These are phyloP conservation scores for Colletotrichum theobromicola DNA, from an alignment of 2,329 filamentous ascomycete genomes.

Conservation along the genomic window DNA sequence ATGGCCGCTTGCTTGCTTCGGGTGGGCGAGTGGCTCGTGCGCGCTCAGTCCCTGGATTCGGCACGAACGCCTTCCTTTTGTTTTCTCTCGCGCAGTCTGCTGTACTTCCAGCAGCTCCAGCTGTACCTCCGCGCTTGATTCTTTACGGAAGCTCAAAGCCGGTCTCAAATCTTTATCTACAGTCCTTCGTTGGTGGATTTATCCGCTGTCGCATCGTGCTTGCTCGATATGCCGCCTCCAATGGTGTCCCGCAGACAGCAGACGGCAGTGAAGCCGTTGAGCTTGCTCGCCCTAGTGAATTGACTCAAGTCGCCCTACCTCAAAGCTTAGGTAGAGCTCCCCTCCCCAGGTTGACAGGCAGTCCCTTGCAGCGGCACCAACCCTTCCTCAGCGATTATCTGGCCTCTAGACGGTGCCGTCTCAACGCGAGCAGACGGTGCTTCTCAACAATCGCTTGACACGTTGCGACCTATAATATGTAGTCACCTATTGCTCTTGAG, in stretches of 20 bases:
- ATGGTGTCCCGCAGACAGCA: neutral
- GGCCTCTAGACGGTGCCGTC: neutral
- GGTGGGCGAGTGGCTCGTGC: conserved; percentile 5
- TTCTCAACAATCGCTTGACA: neutral
- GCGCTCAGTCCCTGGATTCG: conserved; percentile 11
- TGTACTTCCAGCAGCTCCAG: neutral
- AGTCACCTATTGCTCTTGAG: neutral
- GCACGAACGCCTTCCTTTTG: conserved; percentile 7
- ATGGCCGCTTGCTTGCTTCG: neutral
- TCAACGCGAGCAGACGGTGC: neutral
- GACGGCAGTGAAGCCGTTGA: neutral
- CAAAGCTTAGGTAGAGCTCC: neutral
- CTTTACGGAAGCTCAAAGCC: neutral
- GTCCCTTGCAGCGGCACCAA: neutral
- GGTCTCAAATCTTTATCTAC: neutral
- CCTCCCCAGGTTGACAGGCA: neutral
- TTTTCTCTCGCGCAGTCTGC: neutral
- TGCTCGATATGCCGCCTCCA: neutral
- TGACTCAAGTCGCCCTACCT: neutral
- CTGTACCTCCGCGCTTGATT: neutral
- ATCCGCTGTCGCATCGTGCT: neutral
- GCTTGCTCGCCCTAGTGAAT: neutral
- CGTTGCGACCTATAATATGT: neutral
- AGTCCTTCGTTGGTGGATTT: neutral
- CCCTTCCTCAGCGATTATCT: neutral